phyloP scores from a whole-genome alignment of 2,329 filamentous ascomycete species.

The Aureobasidium mangrovei region DNA sequence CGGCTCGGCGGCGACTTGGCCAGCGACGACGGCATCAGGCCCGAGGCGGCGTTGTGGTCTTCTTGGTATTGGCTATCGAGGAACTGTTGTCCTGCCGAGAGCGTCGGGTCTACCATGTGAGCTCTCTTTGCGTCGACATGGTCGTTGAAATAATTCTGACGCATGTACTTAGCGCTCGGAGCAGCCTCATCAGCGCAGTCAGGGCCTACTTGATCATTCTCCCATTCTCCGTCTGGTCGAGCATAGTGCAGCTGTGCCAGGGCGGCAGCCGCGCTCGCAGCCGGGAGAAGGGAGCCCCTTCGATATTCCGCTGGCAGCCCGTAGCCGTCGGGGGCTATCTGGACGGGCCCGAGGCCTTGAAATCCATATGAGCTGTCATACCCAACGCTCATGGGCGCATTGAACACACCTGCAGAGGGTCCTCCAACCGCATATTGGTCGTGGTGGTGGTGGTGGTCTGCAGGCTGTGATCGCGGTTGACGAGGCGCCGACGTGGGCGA shows the following conservation, averaged over 20 bases:
- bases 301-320: conserved; percentile 54
- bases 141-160: conserved; percentile 33
- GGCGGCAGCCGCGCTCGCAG: conserved; percentile 73
- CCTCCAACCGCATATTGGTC: conserved; percentile 23
- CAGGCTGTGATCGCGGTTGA: conserved; percentile 10
- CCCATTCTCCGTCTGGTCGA: conserved; percentile 67
- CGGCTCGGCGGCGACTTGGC: conserved; percentile 74
- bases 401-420: conserved; percentile 29
- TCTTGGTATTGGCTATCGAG: conserved; percentile 17
- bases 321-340: conserved; percentile 20
- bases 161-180: conserved; percentile 14
- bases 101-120: conserved; percentile 16
- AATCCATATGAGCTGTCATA: conserved; percentile 24
- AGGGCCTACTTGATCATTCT: conserved; percentile 61
- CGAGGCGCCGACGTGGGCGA: conserved; percentile 17
- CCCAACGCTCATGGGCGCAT: conserved; percentile 24
- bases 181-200: conserved; percentile 12
- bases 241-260: conserved; percentile 77
- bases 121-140: conserved; percentile 24
- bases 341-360: conserved; percentile 24
- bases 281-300: conserved; percentile 54
- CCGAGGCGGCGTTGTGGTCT: conserved; percentile 6
- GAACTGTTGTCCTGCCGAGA: conserved; percentile 18
- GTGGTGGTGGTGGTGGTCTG: conserved; percentile 20
- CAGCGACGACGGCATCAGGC: conserved; percentile 58